A percentile compares a stretch with the other conserved stretches of the same genome.
phyloP scores from a whole-genome alignment of 129 eudicot species.

The Logfia minima region DNA sequence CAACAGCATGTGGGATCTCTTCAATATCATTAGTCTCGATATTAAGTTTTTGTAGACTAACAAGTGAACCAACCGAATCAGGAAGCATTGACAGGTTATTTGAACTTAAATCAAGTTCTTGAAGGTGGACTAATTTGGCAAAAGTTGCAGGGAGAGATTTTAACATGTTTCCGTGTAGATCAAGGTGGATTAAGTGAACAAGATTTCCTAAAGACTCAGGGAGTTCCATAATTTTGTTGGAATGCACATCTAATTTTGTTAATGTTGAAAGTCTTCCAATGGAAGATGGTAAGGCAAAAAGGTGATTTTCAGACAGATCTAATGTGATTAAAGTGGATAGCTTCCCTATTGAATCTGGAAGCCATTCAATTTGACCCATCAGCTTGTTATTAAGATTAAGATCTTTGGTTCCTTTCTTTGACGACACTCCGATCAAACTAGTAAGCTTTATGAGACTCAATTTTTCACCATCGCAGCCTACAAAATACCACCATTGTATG shows the following conservation, averaged over 20 bases:
- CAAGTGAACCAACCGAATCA: constrained; percentile 65
- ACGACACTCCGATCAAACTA: constrained; percentile 72
- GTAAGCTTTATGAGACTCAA: constrained; percentile 86
- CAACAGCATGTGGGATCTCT: constrained; percentile 82
- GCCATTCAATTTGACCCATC: constrained; percentile 83
- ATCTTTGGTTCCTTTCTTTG: constrained; percentile 71
- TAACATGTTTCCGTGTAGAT: constrained; percentile 69
- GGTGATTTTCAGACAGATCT: constrained; percentile 68
- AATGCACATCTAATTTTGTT: constrained; percentile 56
- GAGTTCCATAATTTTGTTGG: constrained; percentile 54
- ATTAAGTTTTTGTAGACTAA: constrained; percentile 53
- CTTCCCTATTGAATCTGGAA: constrained; percentile 88
- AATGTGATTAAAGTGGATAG: constrained; percentile 55
- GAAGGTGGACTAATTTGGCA: constrained; percentile 54
- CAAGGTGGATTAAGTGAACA: constrained; percentile 53
- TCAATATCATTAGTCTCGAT: constrained; percentile 74
- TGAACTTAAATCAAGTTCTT: constrained; percentile 81
- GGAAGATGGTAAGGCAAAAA: constrained; percentile 63
- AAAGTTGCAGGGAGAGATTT: constrained; percentile 55
- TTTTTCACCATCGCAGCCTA: constrained; percentile 61
- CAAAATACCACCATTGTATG: constrained; percentile 22
- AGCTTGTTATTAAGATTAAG: constrained; percentile 59
- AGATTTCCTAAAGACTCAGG: constrained; percentile 76
- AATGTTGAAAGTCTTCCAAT: constrained; percentile 64
- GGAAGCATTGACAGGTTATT: constrained; percentile 59